Evolutionary conservation across 129 eudicot species (phyloP), one percentile per base, ranked within the genome.

Genomic region (Flaveria linearis): DNA sequence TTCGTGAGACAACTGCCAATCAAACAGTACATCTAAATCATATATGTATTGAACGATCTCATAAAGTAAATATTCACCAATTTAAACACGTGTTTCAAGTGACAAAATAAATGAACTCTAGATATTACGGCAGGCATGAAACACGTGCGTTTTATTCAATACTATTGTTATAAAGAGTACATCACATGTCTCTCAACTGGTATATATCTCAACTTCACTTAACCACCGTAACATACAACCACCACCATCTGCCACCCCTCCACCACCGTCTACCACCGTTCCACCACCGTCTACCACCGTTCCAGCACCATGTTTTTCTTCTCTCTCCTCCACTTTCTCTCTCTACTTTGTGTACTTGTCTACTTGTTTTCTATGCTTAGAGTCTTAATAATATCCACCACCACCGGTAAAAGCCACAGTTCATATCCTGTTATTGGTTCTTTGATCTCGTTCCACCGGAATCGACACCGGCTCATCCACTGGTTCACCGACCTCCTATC

Each of bases 401-500:
- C 69, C 15, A 7, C 73, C 10, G 3, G 49, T 45, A 9, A 2
- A 64, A 67, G n/a, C 15, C 76, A 26, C 5, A 75, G 16, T 1
- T 78, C 96, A 7, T 88, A 86, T 76, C 96, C 98, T 0, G 12
- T 90, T 6, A 76, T 90, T 3, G 98, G 93, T 4, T 86, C 87
- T 50, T 80, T 93, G 3, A 28, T 87, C 13, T 76, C 96, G 1
- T 85, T 88, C 81, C 82, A 83, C 84, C 77, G 68, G 15, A 93
- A 93, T 73, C 81, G 92, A 45, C 65, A 41, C 28, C 85, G 96
- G 14, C 85, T 93, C 2, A 66, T 90, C 17, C 87, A 93, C 49
- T 93, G 98, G 98, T 90, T 87, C 91, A 93, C 98, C 13, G 78
- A 91, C 36, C 85, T 93, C 60, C 81, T 93, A 5, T 53, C 87